Evolutionary conservation across 2,329 filamentous ascomycete genomes (phyloP), one percentile per base, ranked within the genome.

Genomic region (Plectosphaerella sp.): DNA sequence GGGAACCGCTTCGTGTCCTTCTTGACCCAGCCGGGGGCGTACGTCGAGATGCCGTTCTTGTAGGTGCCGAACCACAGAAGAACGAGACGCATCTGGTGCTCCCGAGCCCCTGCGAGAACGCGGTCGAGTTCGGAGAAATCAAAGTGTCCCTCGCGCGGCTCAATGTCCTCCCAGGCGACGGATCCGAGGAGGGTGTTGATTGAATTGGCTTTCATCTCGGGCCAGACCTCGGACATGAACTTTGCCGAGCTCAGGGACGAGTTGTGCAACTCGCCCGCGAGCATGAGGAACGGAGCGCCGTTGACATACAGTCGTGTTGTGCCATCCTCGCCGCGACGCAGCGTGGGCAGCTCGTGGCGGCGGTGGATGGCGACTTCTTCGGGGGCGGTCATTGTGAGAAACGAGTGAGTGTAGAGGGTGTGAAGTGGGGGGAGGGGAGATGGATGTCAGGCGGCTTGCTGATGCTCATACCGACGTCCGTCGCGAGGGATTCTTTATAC

Each of bases 31-130:
- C 42, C 47, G 0, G 69, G 69, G 0, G 54, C 60, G 47, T 71
- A 71, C 5, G 68, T 69, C 6, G 67, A 70, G 3, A 70, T 62
- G 11, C 67, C 66, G 36, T 72, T 72, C 56, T 72, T 72, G 55
- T 67, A 72, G 5, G 65, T 64, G 7, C 68, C 69, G 35, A 72
- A 72, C 69, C 69, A 72, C 0, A 72, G 63, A 0, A 72, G 58
- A 4, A 71, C 66, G 2, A 72, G 61, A 28, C 65, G 64, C 58
- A 72, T 64, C 5, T 53, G 58, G 25, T 68, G 59, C 25, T 64
- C 49, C 3, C 65, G 60, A 1, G 68, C 68, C 22, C 61, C 66
- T 9, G 54, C 33, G 3, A 71, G 60, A 1, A 70, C 64, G 3
- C 57, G 52, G 36, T 71, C 67, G 2, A 71, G 64, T 49, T 69